A percentile compares a stretch with the other conserved stretches of the same genome.
Evolutionary conservation across 257 asterid genomes (phyloP).

Genomic region (Primulina huaijiensis): DNA sequence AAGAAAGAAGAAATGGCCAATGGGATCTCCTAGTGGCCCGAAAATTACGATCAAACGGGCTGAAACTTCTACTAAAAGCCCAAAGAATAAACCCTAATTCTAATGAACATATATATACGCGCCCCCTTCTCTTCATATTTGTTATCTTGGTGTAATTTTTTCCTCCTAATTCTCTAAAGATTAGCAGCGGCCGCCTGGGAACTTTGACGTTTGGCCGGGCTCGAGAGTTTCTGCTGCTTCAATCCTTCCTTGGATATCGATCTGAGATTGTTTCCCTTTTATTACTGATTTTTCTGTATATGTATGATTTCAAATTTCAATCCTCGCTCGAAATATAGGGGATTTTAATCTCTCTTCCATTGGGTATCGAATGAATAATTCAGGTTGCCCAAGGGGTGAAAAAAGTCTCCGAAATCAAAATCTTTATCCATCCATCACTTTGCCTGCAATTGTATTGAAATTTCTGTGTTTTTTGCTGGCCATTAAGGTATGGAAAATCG

Average conservation of each 20-base stretch:
- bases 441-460: constrained; percentile 29
- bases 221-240: constrained; percentile 52
- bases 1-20: too few relatives aligned
- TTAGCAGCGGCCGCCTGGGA: constrained; percentile 46
- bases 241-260: constrained; percentile 46
- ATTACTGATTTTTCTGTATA: background rate
- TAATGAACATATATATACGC: too few relatives aligned
- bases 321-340: constrained; percentile 2
- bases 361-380: constrained; percentile 14
- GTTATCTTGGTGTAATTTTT: too few relatives aligned
- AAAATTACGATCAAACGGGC: too few relatives aligned
- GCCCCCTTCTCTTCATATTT: too few relatives aligned
- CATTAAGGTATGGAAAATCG: too few relatives aligned
- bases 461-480: constrained; percentile 29
- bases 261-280: constrained; percentile 33
- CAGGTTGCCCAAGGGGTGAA: constrained; percentile 36
- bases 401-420: constrained; percentile 36
- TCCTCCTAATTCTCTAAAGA: too few relatives aligned
- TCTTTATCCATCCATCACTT: constrained; percentile 40
- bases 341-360: constrained; percentile 26
- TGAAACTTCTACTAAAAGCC: too few relatives aligned
- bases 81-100: too few relatives aligned
- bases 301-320: background rate
- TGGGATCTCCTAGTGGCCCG: too few relatives aligned
- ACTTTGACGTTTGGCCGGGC: constrained; percentile 58